A percentile compares a stretch with the other conserved stretches of the same genome.
Evolutionary conservation across 225 moss, liverwort and hornwort species (phyloP).

Genomic region (Rhytidiadelphus loreus): DNA sequence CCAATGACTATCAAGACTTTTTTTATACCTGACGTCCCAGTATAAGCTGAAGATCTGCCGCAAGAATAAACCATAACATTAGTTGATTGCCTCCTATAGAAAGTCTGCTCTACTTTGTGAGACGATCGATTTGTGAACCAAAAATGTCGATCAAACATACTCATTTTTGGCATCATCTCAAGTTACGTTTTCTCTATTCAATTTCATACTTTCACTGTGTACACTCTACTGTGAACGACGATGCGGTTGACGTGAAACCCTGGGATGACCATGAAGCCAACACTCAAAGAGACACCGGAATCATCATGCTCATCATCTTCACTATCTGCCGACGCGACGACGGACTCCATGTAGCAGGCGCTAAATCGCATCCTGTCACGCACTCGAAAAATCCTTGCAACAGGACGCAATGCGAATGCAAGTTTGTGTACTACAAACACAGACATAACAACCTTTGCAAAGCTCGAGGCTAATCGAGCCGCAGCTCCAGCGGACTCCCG

Average conservation of each 20-base stretch:
- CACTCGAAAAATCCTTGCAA: constrained; percentile 10
- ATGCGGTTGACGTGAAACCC: constrained; percentile 34
- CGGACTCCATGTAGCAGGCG: constrained; percentile 12
- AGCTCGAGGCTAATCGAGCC: constrained; percentile 2
- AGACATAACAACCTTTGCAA: constrained; percentile 5
- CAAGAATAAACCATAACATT: not conserved
- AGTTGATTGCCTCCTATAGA: too few relatives aligned
- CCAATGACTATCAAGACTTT: not conserved
- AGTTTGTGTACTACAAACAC: constrained; percentile 32
- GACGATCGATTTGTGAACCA: not conserved
- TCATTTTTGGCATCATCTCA: not conserved
- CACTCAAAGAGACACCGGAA: not conserved
- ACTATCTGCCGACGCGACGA: constrained; percentile 1
- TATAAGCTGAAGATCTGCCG: not conserved
- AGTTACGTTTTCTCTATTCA: not conserved
- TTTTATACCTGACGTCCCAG: not conserved
- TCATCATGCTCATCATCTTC: constrained; percentile 2
- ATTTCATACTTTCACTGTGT: not conserved
- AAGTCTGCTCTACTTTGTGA: not conserved
- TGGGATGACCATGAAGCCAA: constrained; percentile 28
- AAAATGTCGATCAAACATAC: not conserved
- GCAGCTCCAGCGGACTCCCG: not conserved
- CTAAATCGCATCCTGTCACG: not conserved
- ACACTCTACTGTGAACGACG: constrained; percentile 23
- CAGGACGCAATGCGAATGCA: constrained; percentile 22